Evolutionary conservation across 805 yeast genomes (phyloP).

Genomic region (Torulaspora maleeae): DNA sequence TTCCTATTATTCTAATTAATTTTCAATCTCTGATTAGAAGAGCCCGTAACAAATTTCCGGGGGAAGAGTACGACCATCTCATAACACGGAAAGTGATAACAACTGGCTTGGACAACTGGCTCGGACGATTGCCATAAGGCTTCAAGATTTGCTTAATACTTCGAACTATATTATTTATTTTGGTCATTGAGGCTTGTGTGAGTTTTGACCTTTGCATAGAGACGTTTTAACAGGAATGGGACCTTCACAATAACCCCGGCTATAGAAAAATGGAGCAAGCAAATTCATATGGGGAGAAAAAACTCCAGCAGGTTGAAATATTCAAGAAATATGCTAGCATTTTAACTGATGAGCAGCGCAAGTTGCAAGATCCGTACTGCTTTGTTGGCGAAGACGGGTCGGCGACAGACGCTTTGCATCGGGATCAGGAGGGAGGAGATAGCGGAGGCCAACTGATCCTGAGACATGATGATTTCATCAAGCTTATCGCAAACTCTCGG

Average conservation of each 20-base stretch:
- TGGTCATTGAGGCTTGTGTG: not conserved
- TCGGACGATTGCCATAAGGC: too few species aligned
- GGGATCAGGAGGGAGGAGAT: not conserved
- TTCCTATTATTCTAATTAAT: too few species aligned
- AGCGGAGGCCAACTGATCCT: constrained; percentile 29
- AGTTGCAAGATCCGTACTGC: constrained; percentile 15
- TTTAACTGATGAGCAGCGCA: constrained; percentile 29
- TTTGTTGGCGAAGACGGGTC: constrained; percentile 1
- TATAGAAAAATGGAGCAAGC: constrained; percentile 36
- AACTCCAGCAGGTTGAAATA: constrained; percentile 40
- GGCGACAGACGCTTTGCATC: too few species aligned
- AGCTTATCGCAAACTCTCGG: constrained; percentile 35
- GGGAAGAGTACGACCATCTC: too few species aligned
- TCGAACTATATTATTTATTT: not conserved
- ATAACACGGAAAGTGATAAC: too few species aligned
- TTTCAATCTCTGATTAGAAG: too few species aligned
- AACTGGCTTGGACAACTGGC: too few species aligned
- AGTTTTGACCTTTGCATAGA: not conserved
- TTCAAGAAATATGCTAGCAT: constrained; percentile 42
- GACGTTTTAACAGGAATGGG: constrained; percentile 9
- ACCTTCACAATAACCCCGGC: constrained; percentile 10
- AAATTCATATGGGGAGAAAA: constrained; percentile 37
- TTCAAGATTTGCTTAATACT: too few species aligned
- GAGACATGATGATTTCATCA: constrained; percentile 36
- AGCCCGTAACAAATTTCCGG: too few species aligned